A percentile compares a stretch with the other conserved stretches of the same genome.
Evolutionary conservation across 352 stramenopile species (phyloP).

Genomic region (Phytophthora citrophthora): DNA sequence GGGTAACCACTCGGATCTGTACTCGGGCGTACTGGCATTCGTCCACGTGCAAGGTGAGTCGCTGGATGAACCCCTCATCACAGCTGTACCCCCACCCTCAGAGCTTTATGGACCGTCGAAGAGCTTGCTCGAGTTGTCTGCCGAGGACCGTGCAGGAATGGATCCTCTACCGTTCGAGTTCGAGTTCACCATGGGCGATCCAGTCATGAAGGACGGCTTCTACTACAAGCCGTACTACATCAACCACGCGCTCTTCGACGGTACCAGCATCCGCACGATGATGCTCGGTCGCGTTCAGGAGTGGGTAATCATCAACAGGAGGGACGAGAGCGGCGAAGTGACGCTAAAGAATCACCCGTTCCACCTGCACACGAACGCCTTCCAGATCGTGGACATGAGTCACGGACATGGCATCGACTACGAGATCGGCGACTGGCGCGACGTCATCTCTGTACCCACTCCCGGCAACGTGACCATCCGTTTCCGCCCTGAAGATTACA

Average conservation of each 20-base stretch:
- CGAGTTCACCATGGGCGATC: conserved; percentile 61
- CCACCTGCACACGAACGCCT: conserved; percentile 86
- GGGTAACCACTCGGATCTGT: conserved; percentile 64
- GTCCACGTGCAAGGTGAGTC: conserved; percentile 57
- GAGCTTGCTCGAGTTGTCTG: conserved; percentile 46
- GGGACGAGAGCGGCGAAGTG: conserved; percentile 45
- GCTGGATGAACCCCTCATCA: conserved; percentile 35
- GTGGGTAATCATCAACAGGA: conserved; percentile 74
- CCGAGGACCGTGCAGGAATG: conserved; percentile 38
- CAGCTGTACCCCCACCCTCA: conserved; percentile 39
- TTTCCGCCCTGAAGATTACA: conserved; percentile 74
- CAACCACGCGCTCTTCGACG: conserved; percentile 66
- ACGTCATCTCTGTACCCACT: conserved; percentile 79
- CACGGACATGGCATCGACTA: conserved; percentile 77
- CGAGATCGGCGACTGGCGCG: conserved; percentile 78
- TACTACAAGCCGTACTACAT: conserved; percentile 81
- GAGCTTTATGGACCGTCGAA: conserved; percentile 49
- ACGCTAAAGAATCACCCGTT: conserved; percentile 83
- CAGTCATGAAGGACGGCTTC: conserved; percentile 60
- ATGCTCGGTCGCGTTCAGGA: conserved; percentile 65
- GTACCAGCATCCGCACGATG: conserved; percentile 57
- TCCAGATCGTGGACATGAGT: conserved; percentile 80
- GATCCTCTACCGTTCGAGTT: conserved; percentile 52
- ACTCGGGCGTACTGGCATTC: conserved; percentile 60
- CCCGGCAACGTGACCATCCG: conserved; percentile 85